phyloP scores from a whole-genome alignment of 495 filamentous ascomycete species.

The Talaromyces proteolyticus region DNA sequence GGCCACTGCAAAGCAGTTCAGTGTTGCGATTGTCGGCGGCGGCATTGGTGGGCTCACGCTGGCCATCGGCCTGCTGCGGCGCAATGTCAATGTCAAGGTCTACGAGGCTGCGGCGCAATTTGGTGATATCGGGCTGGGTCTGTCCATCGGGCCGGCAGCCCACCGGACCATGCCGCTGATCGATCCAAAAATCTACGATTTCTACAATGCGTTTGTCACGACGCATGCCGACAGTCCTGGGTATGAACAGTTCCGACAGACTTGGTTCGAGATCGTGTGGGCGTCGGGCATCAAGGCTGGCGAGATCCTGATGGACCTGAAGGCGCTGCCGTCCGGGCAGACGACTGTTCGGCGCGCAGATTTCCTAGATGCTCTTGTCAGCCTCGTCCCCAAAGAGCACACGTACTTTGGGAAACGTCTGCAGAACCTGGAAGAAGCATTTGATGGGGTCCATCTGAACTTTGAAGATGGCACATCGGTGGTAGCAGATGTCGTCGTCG shows the following conservation, averaged over 20 bases:
- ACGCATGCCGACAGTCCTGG: too few species aligned
- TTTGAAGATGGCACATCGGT: constrained; percentile 30
- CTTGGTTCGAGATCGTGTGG: neutral
- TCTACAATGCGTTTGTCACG: too few species aligned
- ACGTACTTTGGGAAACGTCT: constrained; percentile 29
- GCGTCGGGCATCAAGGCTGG: too few species aligned
- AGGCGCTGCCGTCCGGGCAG: constrained; percentile 19
- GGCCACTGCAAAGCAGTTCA: too few species aligned
- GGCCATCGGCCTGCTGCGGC: constrained; percentile 19
- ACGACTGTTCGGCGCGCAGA: constrained; percentile 45
- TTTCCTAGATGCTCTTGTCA: constrained; percentile 55
- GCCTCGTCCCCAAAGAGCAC: constrained; percentile 40
- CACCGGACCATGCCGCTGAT: constrained; percentile 16
- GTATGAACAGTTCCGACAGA: neutral
- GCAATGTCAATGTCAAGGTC: constrained; percentile 31
- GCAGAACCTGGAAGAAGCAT: constrained; percentile 4
- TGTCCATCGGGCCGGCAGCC: constrained; percentile 16
- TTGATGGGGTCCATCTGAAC: constrained; percentile 11
- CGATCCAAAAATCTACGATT: constrained; percentile 11
- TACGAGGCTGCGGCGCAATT: constrained; percentile 43
- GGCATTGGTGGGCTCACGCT: constrained; percentile 24
- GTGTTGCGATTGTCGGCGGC: constrained; percentile 17
- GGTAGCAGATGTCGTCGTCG: constrained; percentile 38
- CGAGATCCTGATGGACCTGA: neutral
- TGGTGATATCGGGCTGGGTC: constrained; percentile 32